A percentile compares a stretch with the other conserved stretches of the same genome.
Evolutionary conservation across 129 eudicot species (phyloP).

Genomic region (Arctium lappa): DNA sequence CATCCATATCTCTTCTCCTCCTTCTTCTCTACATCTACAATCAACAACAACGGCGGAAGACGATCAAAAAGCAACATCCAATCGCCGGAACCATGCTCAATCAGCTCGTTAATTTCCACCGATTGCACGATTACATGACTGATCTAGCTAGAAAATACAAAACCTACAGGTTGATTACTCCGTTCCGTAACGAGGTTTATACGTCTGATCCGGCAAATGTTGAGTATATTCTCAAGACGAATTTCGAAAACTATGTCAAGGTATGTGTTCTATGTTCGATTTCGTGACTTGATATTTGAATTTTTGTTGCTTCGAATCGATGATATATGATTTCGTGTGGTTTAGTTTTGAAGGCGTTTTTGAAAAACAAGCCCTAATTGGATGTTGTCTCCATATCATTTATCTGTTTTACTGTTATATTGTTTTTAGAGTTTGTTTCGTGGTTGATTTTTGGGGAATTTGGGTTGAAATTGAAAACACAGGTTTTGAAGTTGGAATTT

Average conservation of each 20-base stretch:
- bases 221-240: conserved; percentile 22
- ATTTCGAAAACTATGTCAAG: conserved; percentile 18
- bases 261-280: neutral
- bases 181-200: conserved; percentile 45
- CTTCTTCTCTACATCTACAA: neutral
- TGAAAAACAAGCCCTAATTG: neutral
- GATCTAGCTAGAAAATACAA: conserved; percentile 45
- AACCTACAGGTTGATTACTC: conserved; percentile 48
- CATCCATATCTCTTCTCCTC: neutral
- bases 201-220: conserved; percentile 34
- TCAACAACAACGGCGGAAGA: neutral
- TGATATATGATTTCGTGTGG: neutral
- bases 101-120: conserved; percentile 43
- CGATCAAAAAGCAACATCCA: conserved; percentile 23
- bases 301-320: neutral
- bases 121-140: conserved; percentile 67
- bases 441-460: neutral
- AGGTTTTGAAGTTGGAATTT: neutral
- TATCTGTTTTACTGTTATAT: neutral
- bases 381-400: neutral
- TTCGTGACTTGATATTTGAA: neutral
- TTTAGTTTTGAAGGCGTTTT: neutral
- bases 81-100: conserved; percentile 38
- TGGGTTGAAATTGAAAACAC: neutral
- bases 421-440: neutral